Conservation (phyloP, 2,329 filamentous ascomycete species). For the Teratosphaeria viscida region DNA sequence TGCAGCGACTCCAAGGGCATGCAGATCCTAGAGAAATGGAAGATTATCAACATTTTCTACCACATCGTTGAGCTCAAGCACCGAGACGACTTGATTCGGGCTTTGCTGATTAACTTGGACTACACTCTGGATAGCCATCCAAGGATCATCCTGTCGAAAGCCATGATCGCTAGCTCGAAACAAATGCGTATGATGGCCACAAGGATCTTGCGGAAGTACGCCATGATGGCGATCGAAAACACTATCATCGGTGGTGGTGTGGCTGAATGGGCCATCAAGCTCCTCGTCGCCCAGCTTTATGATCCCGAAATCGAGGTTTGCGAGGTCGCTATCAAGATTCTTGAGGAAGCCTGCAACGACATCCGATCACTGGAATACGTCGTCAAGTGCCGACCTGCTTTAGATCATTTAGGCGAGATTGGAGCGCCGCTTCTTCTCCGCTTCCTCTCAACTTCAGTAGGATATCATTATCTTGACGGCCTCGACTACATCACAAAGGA, state of each 20-base stretch:
- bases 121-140: constrained; percentile 79
- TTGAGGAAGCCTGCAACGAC: constrained; percentile 94
- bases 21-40: constrained; percentile 87
- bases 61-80: constrained; percentile 89
- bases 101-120: constrained; percentile 83
- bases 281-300: constrained; percentile 96
- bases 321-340: constrained; percentile 88
- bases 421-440: constrained; percentile 84
- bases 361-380: constrained; percentile 88
- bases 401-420: constrained; percentile 94
- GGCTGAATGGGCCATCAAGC: constrained; percentile 89
- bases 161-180: constrained; percentile 82
- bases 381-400: constrained; percentile 84
- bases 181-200: constrained; percentile 85
- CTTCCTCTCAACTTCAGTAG: constrained; percentile 90
- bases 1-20: constrained; percentile 75
- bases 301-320: constrained; percentile 96
- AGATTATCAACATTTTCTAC: constrained; percentile 99
- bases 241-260: constrained; percentile 44
- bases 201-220: constrained; percentile 76
- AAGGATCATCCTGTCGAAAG: constrained; percentile 84
- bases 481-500: constrained; percentile 98
- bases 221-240: constrained; percentile 45
- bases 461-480: constrained; percentile 93
- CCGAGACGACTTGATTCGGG: constrained; percentile 81